Percentiles rank a stretch among this genome's conserved stretches.
Evolutionary conservation across 1,284 basidiomycete species (phyloP).

Genomic region (Ganoderma leucocontextum): DNA sequence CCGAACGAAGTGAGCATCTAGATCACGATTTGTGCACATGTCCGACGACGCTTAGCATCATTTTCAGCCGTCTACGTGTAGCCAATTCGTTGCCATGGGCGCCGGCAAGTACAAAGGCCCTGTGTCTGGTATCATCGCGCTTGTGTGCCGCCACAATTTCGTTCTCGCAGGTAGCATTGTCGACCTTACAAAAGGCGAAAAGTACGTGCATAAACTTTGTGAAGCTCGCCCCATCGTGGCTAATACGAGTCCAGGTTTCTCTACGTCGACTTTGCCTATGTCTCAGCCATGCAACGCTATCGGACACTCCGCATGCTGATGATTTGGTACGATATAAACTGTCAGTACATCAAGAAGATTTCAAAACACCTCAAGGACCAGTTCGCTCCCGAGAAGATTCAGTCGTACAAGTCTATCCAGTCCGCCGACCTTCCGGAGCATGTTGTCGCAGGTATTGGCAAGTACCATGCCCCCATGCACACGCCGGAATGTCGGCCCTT

Average conservation of each 20-base stretch:
- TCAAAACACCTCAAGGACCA: not conserved
- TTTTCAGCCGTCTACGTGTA: not conserved
- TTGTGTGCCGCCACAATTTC: not conserved
- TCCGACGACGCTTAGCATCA: no score
- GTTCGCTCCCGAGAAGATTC: not conserved
- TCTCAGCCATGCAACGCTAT: slow-evolving; percentile 16
- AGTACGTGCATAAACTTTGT: not conserved
- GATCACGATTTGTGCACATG: no score
- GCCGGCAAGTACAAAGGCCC: slow-evolving; percentile 1
- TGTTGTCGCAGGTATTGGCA: slow-evolving; percentile 23
- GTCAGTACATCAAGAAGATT: slow-evolving; percentile 23
- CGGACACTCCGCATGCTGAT: not conserved
- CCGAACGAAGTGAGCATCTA: not conserved
- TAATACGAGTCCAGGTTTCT: not conserved
- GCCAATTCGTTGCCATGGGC: not conserved
- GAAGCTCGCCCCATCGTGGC: no score
- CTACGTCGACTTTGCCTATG: slow-evolving; percentile 19
- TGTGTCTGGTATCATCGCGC: not conserved
- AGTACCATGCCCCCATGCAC: slow-evolving; percentile 36
- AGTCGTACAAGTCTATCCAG: slow-evolving; percentile 1
- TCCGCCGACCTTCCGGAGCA: not conserved
- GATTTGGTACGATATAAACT: slow-evolving; percentile 22
- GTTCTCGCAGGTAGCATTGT: not conserved
- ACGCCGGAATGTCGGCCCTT: slow-evolving; percentile 24
- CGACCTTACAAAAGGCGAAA: not conserved